Percentiles rank a stretch among this genome's conserved stretches.
Conservation (phyloP, 805 yeast genomes). For the Lipomyces mesembrius region DNA sequence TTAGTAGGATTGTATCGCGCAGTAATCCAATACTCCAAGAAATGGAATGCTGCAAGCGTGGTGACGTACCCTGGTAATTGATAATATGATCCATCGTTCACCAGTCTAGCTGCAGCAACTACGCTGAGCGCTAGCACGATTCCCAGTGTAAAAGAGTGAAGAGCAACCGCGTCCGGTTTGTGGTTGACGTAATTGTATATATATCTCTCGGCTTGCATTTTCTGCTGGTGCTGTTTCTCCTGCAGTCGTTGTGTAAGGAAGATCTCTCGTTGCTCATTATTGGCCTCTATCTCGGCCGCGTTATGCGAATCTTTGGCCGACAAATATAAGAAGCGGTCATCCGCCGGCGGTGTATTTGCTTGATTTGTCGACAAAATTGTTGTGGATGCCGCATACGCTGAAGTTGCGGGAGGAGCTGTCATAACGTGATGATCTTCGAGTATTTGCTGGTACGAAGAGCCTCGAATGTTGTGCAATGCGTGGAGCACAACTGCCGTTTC, state of each 20-base stretch:
- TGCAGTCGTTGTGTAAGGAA: slow-evolving; percentile 5
- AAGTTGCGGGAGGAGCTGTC: background rate
- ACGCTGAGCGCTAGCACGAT: slow-evolving; percentile 34
- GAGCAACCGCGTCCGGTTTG: slow-evolving; percentile 42
- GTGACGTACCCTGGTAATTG: slow-evolving; percentile 56
- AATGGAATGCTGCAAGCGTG: slow-evolving; percentile 68
- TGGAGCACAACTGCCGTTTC: background rate
- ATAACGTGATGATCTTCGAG: background rate
- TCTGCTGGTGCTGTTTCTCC: slow-evolving; percentile 4
- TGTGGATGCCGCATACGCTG: background rate
- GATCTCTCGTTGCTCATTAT: slow-evolving; percentile 1
- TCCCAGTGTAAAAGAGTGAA: slow-evolving; percentile 44
- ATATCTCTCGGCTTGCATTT: background rate
- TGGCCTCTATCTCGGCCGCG: background rate
- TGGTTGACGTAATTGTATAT: slow-evolving; percentile 23
- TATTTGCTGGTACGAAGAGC: background rate
- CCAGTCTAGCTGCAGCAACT: slow-evolving; percentile 21
- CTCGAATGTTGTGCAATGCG: background rate
- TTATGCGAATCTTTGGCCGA: background rate
- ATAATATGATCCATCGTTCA: slow-evolving; percentile 24
- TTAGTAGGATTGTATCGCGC: slow-evolving; percentile 70
- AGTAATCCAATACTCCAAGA: slow-evolving; percentile 80
- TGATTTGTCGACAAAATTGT: background rate
- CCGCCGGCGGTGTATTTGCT: background rate
- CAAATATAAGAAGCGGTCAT: background rate